Evolutionary conservation across 2,329 filamentous ascomycete species (phyloP), one percentile per base, ranked within the genome.

Genomic region (Pseudopyricularia cyperi): DNA sequence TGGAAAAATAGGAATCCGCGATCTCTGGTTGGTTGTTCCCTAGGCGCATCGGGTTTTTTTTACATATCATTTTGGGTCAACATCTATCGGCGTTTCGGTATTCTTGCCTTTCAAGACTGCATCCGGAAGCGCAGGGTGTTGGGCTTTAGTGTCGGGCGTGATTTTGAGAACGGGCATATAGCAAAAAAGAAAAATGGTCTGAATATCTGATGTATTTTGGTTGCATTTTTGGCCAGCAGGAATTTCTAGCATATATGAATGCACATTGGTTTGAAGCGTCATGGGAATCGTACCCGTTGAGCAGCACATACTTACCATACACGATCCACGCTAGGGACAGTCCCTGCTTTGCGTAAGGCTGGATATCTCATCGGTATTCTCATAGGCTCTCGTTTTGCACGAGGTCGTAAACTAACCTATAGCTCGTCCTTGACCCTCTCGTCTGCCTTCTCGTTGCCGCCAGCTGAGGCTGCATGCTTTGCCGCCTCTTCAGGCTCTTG

Each of bases 401-500:
- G 5, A 5, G 3, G 3, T 42, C 8, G 14, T 22, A 11, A 15
- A 28, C 19, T 33, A 24, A 22, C 3, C 52, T 52, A 65, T 37
- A 65, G 53, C 54, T 65, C 63, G 54, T 65, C 62, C 54, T 60
- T 60, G 11, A 55, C 55, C 48, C 33, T 52, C 15, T 44, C 15
- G 7, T 15, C 37, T 24, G 35, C 17, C 33, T 46, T n/a, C 17
- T 37, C 17, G 22, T 37, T n/a, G 17, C 24, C 39, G 12, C n/a
- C 30, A 49, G 39, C 48, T 52, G 52, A 15, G 17, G 51, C 52
- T 15, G 53, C 58, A 8, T 57, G 34, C 52, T 57, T 57, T 30
- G 52, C 55, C 2, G 39, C 57, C 50, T 58, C 60, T 7, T 56
- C 54, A 12, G 58, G 54, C 53, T 77, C 77, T 57, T 82, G 77